Base-by-base conservation (phyloP, 805 yeast genomes). In the Yarrowia divulgata region DNA sequence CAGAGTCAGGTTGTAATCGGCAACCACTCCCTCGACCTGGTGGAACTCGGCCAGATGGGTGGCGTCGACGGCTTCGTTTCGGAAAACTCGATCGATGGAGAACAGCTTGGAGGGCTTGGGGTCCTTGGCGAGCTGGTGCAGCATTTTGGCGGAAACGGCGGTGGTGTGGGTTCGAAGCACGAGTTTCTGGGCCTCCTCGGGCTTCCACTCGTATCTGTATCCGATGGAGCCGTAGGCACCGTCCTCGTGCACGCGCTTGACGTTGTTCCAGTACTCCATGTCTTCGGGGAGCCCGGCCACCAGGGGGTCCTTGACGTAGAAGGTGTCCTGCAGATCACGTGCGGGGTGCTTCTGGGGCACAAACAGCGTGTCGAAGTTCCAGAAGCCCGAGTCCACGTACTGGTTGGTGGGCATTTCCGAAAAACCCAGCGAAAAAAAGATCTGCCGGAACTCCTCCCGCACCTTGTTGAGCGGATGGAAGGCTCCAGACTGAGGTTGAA, bases 291-390 rank as follows among this genome's bases (percentile, higher is more conserved):
- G 83, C 71, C 88, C 89, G 69, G 97, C 97, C 71, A 80, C 83
- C 63, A 81, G 83, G 42, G 99, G 99, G 78, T 95, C 98, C 79
- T 93, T 94, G 81, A 95, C 85, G 82, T 95, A 95, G 84, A 95
- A 95, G 70, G 99, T 95, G 82, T 95, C 99, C 81, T 95, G 99
- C 79, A 95, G 85, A 79, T 95, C 99, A 83, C 99, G 89, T 63
- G 99, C 99, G 18, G 99, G 99, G 82, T 95, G 99, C 83, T 95
- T 98, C 83, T 95, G 99, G 69, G 99, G 99, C 69, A 95, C 99
- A 76, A 83, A 95, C 76, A 95, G 85, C 3, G 99, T 87, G 79
- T 95, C 99, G 77, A 95, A 95, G 81, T 95, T 95, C 99, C 99
- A 95, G 88, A 95, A 95, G 5, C 98, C 98, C 18, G 95, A 87